Evolutionary conservation across 225 moss, liverwort and hornwort genomes (phyloP).

Genomic region (Ulota crispa): DNA sequence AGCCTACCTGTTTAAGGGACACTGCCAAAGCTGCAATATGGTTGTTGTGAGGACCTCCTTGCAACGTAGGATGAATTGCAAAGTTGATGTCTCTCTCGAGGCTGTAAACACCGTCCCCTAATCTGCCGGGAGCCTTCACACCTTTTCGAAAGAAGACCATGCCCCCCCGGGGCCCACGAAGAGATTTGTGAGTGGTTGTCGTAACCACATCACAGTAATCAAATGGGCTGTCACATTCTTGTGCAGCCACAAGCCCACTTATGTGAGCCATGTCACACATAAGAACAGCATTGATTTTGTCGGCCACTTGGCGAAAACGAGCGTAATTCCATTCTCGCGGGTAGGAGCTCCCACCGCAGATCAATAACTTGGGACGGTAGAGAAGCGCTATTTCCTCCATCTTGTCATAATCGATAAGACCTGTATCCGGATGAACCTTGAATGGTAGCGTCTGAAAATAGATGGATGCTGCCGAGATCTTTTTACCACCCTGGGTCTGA

Average conservation of each 20-base stretch:
- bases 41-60: slow-evolving; percentile 95
- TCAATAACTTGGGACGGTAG: slow-evolving; percentile 78
- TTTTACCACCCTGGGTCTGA: slow-evolving; percentile 72
- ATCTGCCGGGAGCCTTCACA: slow-evolving; percentile 29
- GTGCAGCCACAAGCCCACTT: slow-evolving; percentile 75
- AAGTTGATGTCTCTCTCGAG: slow-evolving; percentile 87
- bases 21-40: slow-evolving; percentile 89
- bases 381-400: slow-evolving; percentile 79
- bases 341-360: slow-evolving; percentile 89
- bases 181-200: slow-evolving; percentile 84
- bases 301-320: slow-evolving; percentile 74
- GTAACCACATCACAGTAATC: slow-evolving; percentile 80
- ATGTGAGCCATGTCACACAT: slow-evolving; percentile 99
- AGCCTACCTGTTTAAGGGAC: slow-evolving; percentile 68
- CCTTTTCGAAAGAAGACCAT: slow-evolving; percentile 82
- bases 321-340: slow-evolving; percentile 87
- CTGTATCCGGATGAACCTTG: slow-evolving; percentile 75
- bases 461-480: slow-evolving; percentile 79
- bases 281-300: slow-evolving; percentile 75
- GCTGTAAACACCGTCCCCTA: slow-evolving; percentile 50
- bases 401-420: slow-evolving; percentile 81
- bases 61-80: slow-evolving; percentile 76
- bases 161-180: slow-evolving; percentile 83
- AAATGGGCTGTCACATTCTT: slow-evolving; percentile 64
- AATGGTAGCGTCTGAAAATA: slow-evolving; percentile 85